Conservation (phyloP, 225 moss, liverwort and hornwort genomes). For the Antitrichia curtipendula region DNA sequence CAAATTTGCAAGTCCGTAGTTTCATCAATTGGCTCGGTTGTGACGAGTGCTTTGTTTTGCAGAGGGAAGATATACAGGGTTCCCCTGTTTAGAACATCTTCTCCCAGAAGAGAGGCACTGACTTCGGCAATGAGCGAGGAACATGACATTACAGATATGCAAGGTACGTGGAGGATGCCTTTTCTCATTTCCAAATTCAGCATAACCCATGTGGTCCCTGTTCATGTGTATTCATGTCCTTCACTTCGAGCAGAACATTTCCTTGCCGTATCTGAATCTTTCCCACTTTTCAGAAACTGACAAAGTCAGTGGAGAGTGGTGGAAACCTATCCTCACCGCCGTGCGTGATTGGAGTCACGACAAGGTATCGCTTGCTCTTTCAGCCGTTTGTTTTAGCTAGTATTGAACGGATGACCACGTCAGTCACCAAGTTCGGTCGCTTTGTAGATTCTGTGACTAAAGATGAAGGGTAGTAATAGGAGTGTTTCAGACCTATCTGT, state of each 20-base stretch:
- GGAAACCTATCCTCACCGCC: slow-evolving; percentile 31
- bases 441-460: not conserved
- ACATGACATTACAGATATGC: slow-evolving; percentile 34
- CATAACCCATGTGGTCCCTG: not conserved
- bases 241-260: not conserved
- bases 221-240: not conserved
- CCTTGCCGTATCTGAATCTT: slow-evolving; percentile 19
- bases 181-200: not conserved
- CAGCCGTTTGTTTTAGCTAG: slow-evolving; percentile 9
- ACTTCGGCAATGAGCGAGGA: slow-evolving; percentile 30
- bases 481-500: not conserved
- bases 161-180: slow-evolving; percentile 8
- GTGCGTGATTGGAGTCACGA: slow-evolving; percentile 35
- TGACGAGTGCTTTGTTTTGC: slow-evolving; percentile 9
- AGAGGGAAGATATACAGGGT: slow-evolving; percentile 17
- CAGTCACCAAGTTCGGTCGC: not conserved
- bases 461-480: not conserved
- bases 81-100: not conserved
- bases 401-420: not conserved
- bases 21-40: not conserved
- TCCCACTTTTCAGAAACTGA: slow-evolving; percentile 45
- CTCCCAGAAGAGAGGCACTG: slow-evolving; percentile 13
- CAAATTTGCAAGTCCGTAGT: not conserved
- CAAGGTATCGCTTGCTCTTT: slow-evolving; percentile 41
- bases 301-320: slow-evolving; percentile 47